Evolutionary conservation across 2,329 filamentous ascomycete species (phyloP).

Genomic region (Chaetomium sp.): DNA sequence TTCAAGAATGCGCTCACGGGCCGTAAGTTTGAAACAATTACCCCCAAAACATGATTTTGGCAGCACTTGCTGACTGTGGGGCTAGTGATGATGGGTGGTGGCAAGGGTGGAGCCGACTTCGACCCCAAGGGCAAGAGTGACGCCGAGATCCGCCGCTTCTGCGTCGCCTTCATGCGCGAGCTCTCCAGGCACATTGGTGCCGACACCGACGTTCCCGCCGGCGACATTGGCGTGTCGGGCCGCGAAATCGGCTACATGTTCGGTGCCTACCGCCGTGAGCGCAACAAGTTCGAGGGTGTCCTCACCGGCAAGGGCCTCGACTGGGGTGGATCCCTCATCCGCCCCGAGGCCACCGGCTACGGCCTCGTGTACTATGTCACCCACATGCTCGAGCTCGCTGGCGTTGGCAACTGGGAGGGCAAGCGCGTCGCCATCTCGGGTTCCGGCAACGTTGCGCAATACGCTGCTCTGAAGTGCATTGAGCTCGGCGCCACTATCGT

Average conservation of each 20-base stretch:
- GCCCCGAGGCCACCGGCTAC: conserved; percentile 93
- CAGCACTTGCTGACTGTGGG: conserved; percentile 33
- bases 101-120: conserved; percentile 97
- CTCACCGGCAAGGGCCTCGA: conserved; percentile 91
- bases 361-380: conserved; percentile 95
- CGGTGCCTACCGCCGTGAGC: conserved; percentile 85
- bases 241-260: conserved; percentile 96
- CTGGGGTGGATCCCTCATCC: conserved; percentile 93
- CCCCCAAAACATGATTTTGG: conserved; percentile 14
- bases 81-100: conserved; percentile 85
- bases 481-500: conserved; percentile 92
- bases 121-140: conserved; percentile 99
- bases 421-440: conserved; percentile 96
- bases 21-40: conserved; percentile 59
- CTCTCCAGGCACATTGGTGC: conserved; percentile 94
- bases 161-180: conserved; percentile 93
- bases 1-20: conserved; percentile 99
- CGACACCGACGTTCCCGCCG: conserved; percentile 93
- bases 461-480: conserved; percentile 92
- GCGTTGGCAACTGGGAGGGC: conserved; percentile 81
- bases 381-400: conserved; percentile 92
- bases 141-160: conserved; percentile 97
- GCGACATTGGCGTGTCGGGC: conserved; percentile 91
- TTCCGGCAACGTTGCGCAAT: conserved; percentile 97
- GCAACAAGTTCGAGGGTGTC: conserved; percentile 92